Evolutionary conservation across 2,329 filamentous ascomycete species (phyloP).

Genomic region (Clarireedia sp.): DNA sequence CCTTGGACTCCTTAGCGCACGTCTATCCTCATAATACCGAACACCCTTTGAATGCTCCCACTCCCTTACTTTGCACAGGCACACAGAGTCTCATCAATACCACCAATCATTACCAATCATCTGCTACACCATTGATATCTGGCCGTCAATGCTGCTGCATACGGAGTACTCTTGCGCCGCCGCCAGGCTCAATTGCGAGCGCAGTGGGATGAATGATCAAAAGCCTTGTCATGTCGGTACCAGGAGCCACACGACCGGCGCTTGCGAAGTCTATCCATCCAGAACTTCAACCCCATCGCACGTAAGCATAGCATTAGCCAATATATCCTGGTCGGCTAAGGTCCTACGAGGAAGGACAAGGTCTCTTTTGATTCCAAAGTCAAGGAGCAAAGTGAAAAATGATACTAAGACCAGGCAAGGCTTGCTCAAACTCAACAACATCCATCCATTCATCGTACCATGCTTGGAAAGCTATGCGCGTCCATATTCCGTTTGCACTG

Average conservation of each 20-base stretch:
- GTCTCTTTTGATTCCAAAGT: not conserved
- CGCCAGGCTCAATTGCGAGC: constrained; percentile 1
- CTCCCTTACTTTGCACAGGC: constrained; percentile 1
- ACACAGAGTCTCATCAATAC: constrained; percentile 6
- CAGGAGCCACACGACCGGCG: constrained; percentile 1
- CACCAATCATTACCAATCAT: not conserved
- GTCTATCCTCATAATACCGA: constrained; percentile 2
- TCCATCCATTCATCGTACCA: not conserved
- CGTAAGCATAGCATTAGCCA: constrained; percentile 3
- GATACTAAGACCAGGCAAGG: not conserved
- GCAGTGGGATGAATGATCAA: constrained; percentile 6
- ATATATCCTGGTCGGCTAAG: not conserved
- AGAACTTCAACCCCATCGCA: not conserved
- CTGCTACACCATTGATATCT: not conserved
- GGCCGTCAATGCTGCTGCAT: constrained; percentile 1
- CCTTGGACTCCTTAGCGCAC: not conserved
- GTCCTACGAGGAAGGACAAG: not conserved
- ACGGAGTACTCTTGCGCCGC: constrained; percentile 3
- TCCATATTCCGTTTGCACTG: constrained; percentile 3
- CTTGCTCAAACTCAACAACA: not conserved
- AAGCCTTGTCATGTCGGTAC: constrained; percentile 3
- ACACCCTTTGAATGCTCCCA: not conserved
- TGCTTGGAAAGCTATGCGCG: not conserved
- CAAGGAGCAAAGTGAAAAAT: not conserved
- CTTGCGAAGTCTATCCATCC: not conserved